These are phyloP conservation scores for Leccinellum albellum DNA, from an alignment of 768 basidiomycete genomes.

Conservation along the genomic window DNA sequence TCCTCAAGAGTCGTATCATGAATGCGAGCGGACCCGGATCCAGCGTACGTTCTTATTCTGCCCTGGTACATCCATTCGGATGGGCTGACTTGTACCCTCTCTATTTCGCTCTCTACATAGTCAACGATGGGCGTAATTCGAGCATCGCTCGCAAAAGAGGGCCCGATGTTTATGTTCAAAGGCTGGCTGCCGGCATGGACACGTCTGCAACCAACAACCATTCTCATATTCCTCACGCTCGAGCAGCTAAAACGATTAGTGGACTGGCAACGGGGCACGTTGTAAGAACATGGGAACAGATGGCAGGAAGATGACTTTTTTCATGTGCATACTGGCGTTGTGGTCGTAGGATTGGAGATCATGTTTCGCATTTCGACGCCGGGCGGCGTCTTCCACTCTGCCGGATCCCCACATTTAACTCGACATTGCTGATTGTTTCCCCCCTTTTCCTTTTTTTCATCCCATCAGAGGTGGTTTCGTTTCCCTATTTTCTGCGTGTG, in stretches of 20 bases:
- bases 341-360: neutral
- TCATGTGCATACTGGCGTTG: neutral
- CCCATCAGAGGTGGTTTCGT: neutral
- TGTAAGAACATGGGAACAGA: slow-evolving; percentile 7
- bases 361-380: neutral
- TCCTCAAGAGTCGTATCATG: slow-evolving; percentile 88
- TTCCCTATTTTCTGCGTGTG: neutral
- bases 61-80: neutral
- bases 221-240: slow-evolving; percentile 81
- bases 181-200: slow-evolving; percentile 89
- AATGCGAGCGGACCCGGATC: slow-evolving; percentile 82
- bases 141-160: slow-evolving; percentile 65
- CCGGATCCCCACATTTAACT: no score
- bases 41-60: slow-evolving; percentile 42
- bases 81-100: neutral
- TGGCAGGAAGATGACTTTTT: neutral
- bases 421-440: neutral
- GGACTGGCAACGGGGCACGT: slow-evolving; percentile 49
- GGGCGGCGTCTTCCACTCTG: no score
- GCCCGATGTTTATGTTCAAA: slow-evolving; percentile 89
- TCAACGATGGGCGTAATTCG: slow-evolving; percentile 71
- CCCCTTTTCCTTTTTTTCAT: neutral
- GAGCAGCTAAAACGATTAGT: slow-evolving; percentile 76
- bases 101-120: slow-evolving; percentile 28
- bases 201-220: slow-evolving; percentile 82